These are phyloP conservation scores for Podospora bellae-mahoneyi DNA, from an alignment of 495 filamentous ascomycete genomes.

Conservation along the genomic window DNA sequence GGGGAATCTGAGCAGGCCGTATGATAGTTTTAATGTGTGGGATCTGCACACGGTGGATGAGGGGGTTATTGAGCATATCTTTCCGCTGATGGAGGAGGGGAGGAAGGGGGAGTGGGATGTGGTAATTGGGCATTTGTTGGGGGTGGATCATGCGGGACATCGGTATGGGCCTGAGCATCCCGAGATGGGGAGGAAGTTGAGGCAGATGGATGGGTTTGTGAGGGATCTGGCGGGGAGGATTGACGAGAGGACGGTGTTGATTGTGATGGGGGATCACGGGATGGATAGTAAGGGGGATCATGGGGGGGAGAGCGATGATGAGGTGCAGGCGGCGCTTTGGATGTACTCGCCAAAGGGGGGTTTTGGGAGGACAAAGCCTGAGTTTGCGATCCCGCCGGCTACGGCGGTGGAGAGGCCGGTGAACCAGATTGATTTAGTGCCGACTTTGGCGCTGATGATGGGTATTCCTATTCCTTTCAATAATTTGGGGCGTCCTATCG, in stretches of 20 bases:
- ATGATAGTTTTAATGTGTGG: conserved; percentile 98
- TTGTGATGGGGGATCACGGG: conserved; percentile 97
- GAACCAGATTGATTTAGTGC: conserved; percentile 95
- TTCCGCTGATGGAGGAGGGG: conserved; percentile 64
- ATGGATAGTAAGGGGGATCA: conserved; percentile 98
- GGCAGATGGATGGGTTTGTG: conserved; percentile 84
- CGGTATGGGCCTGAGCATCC: conserved; percentile 90
- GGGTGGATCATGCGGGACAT: conserved; percentile 96
- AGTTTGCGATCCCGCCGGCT: conserved; percentile 60
- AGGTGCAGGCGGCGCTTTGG: conserved; percentile 93
- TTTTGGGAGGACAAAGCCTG: conserved; percentile 72
- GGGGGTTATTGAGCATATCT: conserved; percentile 87
- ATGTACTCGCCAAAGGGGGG: conserved; percentile 87
- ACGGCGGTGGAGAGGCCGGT: conserved; percentile 76
- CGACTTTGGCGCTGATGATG: conserved; percentile 80
- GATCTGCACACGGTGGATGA: conserved; percentile 96
- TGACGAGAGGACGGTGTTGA: conserved; percentile 81
- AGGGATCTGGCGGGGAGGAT: conserved; percentile 65
- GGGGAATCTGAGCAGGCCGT: conserved; percentile 73
- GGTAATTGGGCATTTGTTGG: conserved; percentile 87
- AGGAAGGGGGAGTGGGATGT: conserved; percentile 79
- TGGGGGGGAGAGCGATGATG: conserved; percentile 92
- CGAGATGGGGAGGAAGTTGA: conserved; percentile 85
- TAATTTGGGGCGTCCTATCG: conserved; percentile 91
- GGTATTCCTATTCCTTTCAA: conserved; percentile 95